A percentile compares a stretch with the other conserved stretches of the same genome.
These are phyloP conservation scores for Neurospora sp. DNA, from an alignment of 495 filamentous ascomycete species.

Conservation along the genomic window DNA sequence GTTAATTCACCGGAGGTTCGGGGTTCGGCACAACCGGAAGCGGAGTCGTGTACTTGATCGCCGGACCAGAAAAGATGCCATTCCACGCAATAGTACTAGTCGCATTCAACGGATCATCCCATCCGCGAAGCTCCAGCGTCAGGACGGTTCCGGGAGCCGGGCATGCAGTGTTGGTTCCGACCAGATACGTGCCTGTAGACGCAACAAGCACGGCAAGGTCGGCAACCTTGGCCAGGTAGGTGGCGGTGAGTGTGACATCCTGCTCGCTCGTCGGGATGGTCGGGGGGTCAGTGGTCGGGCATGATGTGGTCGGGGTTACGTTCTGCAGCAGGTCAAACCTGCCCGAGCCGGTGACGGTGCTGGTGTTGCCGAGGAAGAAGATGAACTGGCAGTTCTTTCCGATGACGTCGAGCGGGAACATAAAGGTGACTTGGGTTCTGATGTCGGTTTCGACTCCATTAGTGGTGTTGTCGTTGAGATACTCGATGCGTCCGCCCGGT, in stretches of 20 bases:
- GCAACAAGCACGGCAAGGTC: background rate
- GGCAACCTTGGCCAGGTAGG: background rate
- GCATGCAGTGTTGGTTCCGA: background rate
- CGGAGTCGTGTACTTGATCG: background rate
- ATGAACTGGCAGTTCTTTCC: background rate
- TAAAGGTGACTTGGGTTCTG: background rate
- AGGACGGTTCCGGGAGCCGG: background rate
- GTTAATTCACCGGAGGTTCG: background rate
- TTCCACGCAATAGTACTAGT: background rate
- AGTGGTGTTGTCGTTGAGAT: background rate
- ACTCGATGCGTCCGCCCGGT: background rate
- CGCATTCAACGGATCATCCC: background rate
- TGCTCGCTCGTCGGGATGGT: background rate
- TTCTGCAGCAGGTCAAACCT: background rate
- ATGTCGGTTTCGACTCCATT: background rate
- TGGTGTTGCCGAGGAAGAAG: background rate
- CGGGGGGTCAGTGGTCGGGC: background rate
- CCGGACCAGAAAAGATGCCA: background rate
- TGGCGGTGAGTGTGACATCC: background rate
- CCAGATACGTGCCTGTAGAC: background rate
- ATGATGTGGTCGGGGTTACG: background rate
- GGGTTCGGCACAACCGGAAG: background rate
- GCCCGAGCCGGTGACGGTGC: background rate
- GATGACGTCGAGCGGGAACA: background rate
- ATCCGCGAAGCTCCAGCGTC: background rate